Conservation (phyloP, 2,329 filamentous ascomycete species). For the Colletotrichum orchidophilum region DNA sequence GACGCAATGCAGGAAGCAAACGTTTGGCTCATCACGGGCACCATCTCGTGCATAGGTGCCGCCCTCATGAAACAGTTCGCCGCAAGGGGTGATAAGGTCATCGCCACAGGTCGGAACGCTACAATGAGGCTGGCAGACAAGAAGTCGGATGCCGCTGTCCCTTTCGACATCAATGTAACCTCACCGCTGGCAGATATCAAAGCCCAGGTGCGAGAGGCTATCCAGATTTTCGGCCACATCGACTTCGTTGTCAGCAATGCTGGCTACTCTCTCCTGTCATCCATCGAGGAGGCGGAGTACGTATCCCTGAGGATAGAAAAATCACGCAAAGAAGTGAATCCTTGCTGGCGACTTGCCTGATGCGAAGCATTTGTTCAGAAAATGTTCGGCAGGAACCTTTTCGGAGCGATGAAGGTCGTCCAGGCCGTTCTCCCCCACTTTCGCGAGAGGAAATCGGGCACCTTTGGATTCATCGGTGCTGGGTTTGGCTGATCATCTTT, state of each 20-base stretch:
- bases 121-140: neutral
- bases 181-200: neutral
- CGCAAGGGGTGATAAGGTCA: neutral
- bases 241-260: neutral
- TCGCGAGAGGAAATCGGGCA: neutral
- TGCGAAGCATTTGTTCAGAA: neutral
- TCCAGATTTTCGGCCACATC: neutral
- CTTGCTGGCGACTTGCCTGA: neutral
- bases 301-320: too few species aligned
- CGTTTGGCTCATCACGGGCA: neutral
- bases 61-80: neutral
- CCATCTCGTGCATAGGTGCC: neutral
- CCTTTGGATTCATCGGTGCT: neutral
- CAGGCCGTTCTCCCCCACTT: neutral
- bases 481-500: neutral
- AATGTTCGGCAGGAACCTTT: neutral
- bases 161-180: neutral
- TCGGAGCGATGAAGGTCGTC: neutral
- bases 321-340: neutral
- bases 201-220: neutral
- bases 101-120: neutral
- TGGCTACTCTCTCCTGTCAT: neutral
- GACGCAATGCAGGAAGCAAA: neutral
- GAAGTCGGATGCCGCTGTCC: neutral
- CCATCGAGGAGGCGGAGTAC: neutral